Evolutionary conservation across 805 yeast genomes (phyloP).

Genomic region (Nakazawaea populi): DNA sequence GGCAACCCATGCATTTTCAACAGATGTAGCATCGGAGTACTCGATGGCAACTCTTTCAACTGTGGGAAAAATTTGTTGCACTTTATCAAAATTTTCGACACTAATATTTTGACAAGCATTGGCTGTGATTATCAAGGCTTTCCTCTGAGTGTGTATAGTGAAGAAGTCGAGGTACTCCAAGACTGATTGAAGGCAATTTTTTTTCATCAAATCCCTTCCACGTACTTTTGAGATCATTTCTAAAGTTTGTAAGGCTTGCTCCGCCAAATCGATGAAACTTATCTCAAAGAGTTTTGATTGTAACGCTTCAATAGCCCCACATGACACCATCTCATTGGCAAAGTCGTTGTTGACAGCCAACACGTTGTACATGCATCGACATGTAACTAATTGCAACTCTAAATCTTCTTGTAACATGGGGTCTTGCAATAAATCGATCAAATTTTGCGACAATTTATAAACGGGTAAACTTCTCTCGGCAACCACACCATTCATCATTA

Average conservation of each 20-base stretch:
- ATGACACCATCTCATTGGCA: constrained; percentile 53
- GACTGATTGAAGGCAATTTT: constrained; percentile 60
- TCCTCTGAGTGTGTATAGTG: constrained; percentile 82
- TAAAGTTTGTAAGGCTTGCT: constrained; percentile 76
- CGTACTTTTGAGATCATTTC: constrained; percentile 58
- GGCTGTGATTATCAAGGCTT: constrained; percentile 68
- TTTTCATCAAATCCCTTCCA: constrained; percentile 44
- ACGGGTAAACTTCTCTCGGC: constrained; percentile 65
- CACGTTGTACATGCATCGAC: constrained; percentile 77
- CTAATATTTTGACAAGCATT: constrained; percentile 54
- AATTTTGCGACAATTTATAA: constrained; percentile 42
- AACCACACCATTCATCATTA: constrained; percentile 62
- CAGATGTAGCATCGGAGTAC: constrained; percentile 51
- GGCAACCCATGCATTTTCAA: constrained; percentile 62
- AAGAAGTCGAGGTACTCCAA: constrained; percentile 80
- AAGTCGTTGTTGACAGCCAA: constrained; percentile 69
- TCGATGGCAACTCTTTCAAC: constrained; percentile 51
- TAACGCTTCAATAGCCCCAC: constrained; percentile 61
- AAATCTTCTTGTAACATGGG: constrained; percentile 55
- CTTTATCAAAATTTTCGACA: constrained; percentile 34
- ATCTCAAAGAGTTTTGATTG: constrained; percentile 66
- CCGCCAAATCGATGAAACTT: constrained; percentile 84
- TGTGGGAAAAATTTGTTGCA: constrained; percentile 53
- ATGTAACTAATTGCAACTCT: constrained; percentile 78
- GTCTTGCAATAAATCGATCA: constrained; percentile 54